A percentile compares a stretch with the other conserved stretches of the same genome.
Conservation (phyloP, 106 monocot genomes). For the Hemerocallis citrina region DNA sequence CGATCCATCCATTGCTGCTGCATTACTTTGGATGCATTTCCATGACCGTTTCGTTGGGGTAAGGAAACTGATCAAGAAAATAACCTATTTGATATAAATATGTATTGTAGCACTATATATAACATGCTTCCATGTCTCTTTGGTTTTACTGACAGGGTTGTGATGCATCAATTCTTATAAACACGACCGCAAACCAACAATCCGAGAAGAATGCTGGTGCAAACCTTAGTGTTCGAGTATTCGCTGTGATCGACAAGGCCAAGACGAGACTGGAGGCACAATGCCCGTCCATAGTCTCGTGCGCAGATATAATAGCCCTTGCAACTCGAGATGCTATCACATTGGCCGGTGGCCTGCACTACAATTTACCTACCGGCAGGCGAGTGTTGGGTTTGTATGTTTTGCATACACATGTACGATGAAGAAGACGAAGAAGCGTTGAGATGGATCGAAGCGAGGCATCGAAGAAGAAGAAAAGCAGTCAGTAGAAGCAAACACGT, state of each 20-base stretch:
- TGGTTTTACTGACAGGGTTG: conserved; percentile 22
- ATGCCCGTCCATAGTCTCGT: conserved; percentile 33
- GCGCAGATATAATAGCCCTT: conserved; percentile 34
- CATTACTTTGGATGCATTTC: conserved; percentile 39
- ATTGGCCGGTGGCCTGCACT: conserved; percentile 23
- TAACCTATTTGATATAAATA: no score
- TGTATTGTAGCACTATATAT: background rate
- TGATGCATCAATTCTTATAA: conserved; percentile 33
- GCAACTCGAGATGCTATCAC: conserved; percentile 25
- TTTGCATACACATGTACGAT: no score
- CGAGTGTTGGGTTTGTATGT: no score
- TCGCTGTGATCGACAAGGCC: conserved; percentile 18
- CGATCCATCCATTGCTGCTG: conserved; percentile 24
- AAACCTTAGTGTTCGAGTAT: conserved; percentile 27
- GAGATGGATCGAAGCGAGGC: no score
- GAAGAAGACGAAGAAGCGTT: no score
- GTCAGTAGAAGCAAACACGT: no score
- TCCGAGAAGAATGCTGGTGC: conserved; percentile 19
- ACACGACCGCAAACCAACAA: background rate
- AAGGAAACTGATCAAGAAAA: background rate
- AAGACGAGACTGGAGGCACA: conserved; percentile 19
- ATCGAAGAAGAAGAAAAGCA: no score
- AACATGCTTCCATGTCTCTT: background rate
- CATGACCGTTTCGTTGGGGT: conserved; percentile 44
- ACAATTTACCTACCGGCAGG: conserved; percentile 24